Conservation (phyloP, 2,329 filamentous ascomycete species). For the Diaporthe sp. region DNA sequence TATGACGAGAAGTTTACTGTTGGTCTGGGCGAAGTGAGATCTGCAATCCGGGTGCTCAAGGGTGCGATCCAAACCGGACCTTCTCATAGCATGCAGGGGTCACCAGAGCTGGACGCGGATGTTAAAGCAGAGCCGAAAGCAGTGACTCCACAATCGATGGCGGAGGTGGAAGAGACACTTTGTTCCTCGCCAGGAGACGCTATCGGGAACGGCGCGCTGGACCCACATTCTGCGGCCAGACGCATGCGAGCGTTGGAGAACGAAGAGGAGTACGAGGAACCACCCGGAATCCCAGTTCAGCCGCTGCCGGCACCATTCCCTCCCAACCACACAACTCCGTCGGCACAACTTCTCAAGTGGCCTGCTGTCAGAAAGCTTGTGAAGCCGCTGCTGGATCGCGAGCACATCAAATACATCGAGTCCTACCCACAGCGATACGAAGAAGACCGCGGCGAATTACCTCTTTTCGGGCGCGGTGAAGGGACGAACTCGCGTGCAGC, state of each 20-base stretch:
- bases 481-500: conserved; percentile 69
- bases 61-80: conserved; percentile 8
- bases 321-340: conserved; percentile 89
- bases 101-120: not conserved
- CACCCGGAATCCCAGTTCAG: conserved; percentile 51
- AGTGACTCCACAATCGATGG: conserved; percentile 17
- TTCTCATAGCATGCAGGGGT: conserved; percentile 22
- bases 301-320: conserved; percentile 78
- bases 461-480: conserved; percentile 83
- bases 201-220: conserved; percentile 24
- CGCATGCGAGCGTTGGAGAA: conserved; percentile 46
- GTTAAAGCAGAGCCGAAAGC: conserved; percentile 10
- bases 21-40: conserved; percentile 47
- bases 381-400: conserved; percentile 55
- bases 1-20: conserved; percentile 39
- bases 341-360: conserved; percentile 82
- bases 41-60: conserved; percentile 36
- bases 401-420: conserved; percentile 66
- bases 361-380: conserved; percentile 75
- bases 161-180: conserved; percentile 19
- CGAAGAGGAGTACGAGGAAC: conserved; percentile 43
- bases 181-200: conserved; percentile 27
- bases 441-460: conserved; percentile 77
- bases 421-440: conserved; percentile 84
- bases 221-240: conserved; percentile 38